Conservation (phyloP, 208 protist genomes). For the Naegleria gruberi region DNA sequence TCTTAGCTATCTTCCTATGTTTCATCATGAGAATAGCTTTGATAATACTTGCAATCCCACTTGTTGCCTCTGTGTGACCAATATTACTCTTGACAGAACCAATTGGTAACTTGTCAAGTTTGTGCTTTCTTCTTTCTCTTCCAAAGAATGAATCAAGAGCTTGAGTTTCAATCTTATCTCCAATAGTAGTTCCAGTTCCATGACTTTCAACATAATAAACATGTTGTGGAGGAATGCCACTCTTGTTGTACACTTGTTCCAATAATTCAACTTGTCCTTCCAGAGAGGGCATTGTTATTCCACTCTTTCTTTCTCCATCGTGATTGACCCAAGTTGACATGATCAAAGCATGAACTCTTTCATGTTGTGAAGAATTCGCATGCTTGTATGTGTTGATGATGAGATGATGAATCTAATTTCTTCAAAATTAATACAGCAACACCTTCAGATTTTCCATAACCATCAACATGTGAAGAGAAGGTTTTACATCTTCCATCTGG, state of each 20-base stretch:
- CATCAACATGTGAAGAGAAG: slow-evolving; percentile 54
- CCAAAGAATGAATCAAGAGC: slow-evolving; percentile 22
- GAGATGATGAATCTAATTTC: not conserved
- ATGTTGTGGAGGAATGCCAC: slow-evolving; percentile 30
- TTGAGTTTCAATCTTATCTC: slow-evolving; percentile 46
- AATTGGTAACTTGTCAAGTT: not conserved
- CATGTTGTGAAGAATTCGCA: not conserved
- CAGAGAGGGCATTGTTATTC: slow-evolving; percentile 33
- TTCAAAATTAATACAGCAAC: slow-evolving; percentile 47
- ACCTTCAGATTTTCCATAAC: slow-evolving; percentile 58
- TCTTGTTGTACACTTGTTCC: not conserved
- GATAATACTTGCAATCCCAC: slow-evolving; percentile 25
- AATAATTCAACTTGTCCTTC: slow-evolving; percentile 38
- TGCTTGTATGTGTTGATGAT: not conserved
- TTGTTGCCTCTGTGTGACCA: slow-evolving; percentile 31
- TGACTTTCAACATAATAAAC: slow-evolving; percentile 46
- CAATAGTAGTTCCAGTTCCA: slow-evolving; percentile 45
- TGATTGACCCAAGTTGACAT: slow-evolving; percentile 44
- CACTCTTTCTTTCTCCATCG: slow-evolving; percentile 41
- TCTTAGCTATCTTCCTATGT: not conserved
- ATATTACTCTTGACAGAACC: slow-evolving; percentile 37
- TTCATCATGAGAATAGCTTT: not conserved
- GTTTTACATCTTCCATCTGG: slow-evolving; percentile 50
- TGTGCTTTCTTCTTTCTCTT: not conserved
- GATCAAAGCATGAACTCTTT: slow-evolving; percentile 25